Base-by-base conservation (phyloP, 441 rosid species). In the Erodium moschatum region DNA sequence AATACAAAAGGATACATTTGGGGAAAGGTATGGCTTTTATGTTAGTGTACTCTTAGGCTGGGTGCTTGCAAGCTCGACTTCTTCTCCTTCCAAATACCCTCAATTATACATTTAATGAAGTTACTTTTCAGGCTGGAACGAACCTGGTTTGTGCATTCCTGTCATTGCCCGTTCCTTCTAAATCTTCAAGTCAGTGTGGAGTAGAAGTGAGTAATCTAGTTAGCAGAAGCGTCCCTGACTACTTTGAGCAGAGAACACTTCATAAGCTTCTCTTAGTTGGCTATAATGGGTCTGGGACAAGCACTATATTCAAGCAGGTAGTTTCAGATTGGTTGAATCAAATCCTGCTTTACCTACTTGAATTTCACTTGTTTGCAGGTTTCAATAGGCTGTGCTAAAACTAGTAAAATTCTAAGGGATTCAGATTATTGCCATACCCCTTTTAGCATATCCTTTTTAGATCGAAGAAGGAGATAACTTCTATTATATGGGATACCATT, bases 1-100 rank as follows among this genome's bases (percentile, higher is more conserved):
- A 95, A 92, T 74, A 95, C 92, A 52, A 83, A 91, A 76, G 99
- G 99, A 77, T 92, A 95, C 79, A 95, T 95, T 71, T 95, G 99
- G 99, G 97, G 89, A 79, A 95, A 90, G 97, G 99, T 90, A 74
- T 61, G 64, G 4, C 4, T 52, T 29, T 52, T 52, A 0, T 4
- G 20, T n/a, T 5, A n/a, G 18, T 52, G 4, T 16, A n/a, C 58
- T 4, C 15, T 7, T 52, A 52, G n/a, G 58, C 58, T 16, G 4
- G 58, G 58, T 16, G 19, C 20, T 40, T 29, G 31, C 13, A 13
- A 63, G 12, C 21, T 62, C 27, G 46, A 48, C 77, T 50, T 20
- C 27, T 52, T 46, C 19, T 24, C n/a, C 20, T 67, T 65, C 52
- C 60, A 11, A 24, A 29, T 33, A 33, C 66, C 58, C 64, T 33